A percentile compares a stretch with the other conserved stretches of the same genome.
These are phyloP conservation scores for Penicillium sp. DNA, from an alignment of 2,329 filamentous ascomycete species.

Conservation along the genomic window DNA sequence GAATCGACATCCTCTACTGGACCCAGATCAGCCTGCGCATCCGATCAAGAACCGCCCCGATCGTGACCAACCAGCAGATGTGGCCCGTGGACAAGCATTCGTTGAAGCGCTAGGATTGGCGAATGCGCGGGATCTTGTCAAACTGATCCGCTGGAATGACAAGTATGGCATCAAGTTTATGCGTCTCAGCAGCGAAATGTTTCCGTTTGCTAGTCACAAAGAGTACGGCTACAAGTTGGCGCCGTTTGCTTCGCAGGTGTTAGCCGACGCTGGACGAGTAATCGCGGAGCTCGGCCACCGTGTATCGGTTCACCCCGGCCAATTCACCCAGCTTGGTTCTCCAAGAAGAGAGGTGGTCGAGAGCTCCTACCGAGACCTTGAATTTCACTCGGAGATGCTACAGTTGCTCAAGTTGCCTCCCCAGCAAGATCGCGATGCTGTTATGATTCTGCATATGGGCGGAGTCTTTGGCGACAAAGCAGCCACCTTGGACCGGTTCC, in stretches of 20 bases:
- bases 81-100: conserved; percentile 66
- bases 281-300: conserved; percentile 77
- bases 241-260: conserved; percentile 74
- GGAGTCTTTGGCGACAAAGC: conserved; percentile 84
- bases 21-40: conserved; percentile 75
- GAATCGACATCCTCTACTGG: conserved; percentile 75
- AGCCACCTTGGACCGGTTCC: conserved; percentile 75
- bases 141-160: conserved; percentile 90
- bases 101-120: conserved; percentile 75
- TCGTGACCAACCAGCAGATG: conserved; percentile 64
- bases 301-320: conserved; percentile 85
- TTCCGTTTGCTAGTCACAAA: conserved; percentile 87
- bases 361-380: conserved; percentile 75
- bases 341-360: conserved; percentile 73
- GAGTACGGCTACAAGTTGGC: conserved; percentile 83
- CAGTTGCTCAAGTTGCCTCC: conserved; percentile 71
- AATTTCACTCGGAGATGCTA: conserved; percentile 85
- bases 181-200: conserved; percentile 92
- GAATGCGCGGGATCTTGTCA: conserved; percentile 78
- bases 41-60: conserved; percentile 83
- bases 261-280: conserved; percentile 74
- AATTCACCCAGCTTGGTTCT: conserved; percentile 88
- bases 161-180: conserved; percentile 90
- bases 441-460: conserved; percentile 94
- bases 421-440: conserved; percentile 77